These are phyloP conservation scores for Aspergillus cavernicola DNA, from an alignment of 495 filamentous ascomycete genomes.

Conservation along the genomic window DNA sequence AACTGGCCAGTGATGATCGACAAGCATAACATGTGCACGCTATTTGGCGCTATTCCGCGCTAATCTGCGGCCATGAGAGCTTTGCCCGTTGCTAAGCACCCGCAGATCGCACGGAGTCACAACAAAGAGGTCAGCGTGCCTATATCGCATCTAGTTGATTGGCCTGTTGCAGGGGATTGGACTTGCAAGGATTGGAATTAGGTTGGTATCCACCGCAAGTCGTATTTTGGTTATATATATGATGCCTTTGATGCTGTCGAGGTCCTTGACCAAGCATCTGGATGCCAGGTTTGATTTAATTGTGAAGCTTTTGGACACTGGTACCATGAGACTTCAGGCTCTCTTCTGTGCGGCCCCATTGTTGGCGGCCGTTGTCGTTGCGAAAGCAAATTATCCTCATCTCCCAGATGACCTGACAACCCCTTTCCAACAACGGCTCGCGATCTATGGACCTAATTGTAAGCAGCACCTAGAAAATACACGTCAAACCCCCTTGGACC, in stretches of 20 bases:
- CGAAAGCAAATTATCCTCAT: slow-evolving; percentile 46
- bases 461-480: slow-evolving; percentile 14
- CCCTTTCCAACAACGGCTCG: slow-evolving; percentile 54
- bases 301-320: background rate
- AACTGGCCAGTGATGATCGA: background rate
- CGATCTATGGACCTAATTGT: slow-evolving; percentile 54
- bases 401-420: slow-evolving; percentile 54
- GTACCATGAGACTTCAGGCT: background rate
- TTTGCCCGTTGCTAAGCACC: background rate
- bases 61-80: background rate
- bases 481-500: background rate
- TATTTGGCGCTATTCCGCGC: background rate
- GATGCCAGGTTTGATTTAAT: background rate
- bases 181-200: background rate
- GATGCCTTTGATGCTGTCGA: background rate
- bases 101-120: background rate
- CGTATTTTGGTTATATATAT: background rate
- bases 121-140: background rate
- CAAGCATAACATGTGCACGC: background rate
- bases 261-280: background rate
- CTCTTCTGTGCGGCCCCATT: slow-evolving; percentile 32
- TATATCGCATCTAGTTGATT: background rate
- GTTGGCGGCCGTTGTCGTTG: slow-evolving; percentile 36
- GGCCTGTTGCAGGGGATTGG: background rate
- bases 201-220: no score